Evolutionary conservation across 2,329 filamentous ascomycete genomes (phyloP), one percentile per base, ranked within the genome.

Genomic region (Fusarium ramigenum): DNA sequence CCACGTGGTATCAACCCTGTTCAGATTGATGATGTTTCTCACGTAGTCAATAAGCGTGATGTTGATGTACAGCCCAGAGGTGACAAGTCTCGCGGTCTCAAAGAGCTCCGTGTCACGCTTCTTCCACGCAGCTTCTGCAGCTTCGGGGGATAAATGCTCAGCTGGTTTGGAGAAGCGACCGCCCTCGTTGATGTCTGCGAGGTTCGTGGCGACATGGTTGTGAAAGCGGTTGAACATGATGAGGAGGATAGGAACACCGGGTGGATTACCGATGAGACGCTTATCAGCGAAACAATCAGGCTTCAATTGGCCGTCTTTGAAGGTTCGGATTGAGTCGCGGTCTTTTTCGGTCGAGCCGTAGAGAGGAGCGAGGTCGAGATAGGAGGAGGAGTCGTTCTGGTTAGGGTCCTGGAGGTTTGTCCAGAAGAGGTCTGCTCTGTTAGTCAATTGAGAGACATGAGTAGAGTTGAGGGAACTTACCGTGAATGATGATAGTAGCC

Each of bases 181-280:
- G 49, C 90, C 89, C 77, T 98, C 95, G 77, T 98, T 97, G 82
- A 98, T 96, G n/a, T 87, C 84, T 0, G 93, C 93, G 23, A 98
- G 85, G 69, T 96, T 92, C 60, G 91, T 88, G 4, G 93, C 95
- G 1, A 95, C 90, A 73, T 96, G 88, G 82, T 98, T 98, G 83
- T 98, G 96, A 83, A 97, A 97, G 30, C 91, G 88, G 77, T 92
- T 92, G 83, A 94, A 92, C 92, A 95, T 94, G 81, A 95, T 87
- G 34, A 95, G 82, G 7, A 95, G 77, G 9, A 93, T 90, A 63
- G 90, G 88, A 9, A 93, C 92, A 18, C 92, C 92, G 0, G 93
- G 91, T 0, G 93, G 93, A 77, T 93, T 91, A 15, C 89, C 91
- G 30, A 92, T 82, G 5, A 95, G 83, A 60, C 93, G 87, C 81